A percentile compares a stretch with the other conserved stretches of the same genome.
These are phyloP conservation scores for Sordariomycetes sp. DNA, from an alignment of 2,329 filamentous ascomycete species.

Conservation along the genomic window DNA sequence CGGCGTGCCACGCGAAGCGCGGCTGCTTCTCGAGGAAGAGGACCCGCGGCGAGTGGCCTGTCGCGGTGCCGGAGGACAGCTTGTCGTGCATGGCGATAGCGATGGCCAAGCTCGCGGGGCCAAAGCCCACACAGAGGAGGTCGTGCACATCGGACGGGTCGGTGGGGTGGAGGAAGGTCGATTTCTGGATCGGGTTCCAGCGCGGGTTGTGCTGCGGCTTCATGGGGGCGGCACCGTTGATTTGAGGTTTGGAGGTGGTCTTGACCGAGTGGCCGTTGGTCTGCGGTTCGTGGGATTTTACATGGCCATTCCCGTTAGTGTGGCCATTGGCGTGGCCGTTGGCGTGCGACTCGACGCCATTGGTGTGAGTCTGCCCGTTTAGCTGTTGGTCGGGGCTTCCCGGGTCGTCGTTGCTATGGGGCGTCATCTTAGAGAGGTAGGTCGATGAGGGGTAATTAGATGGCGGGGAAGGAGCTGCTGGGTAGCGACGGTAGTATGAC, in stretches of 20 bases:
- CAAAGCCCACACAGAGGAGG: constrained; percentile 83
- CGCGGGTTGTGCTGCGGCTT: background rate
- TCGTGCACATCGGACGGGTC: constrained; percentile 58
- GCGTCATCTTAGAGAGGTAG: background rate
- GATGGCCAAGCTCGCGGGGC: constrained; percentile 79
- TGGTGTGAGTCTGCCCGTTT: constrained; percentile 3
- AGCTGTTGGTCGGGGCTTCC: constrained; percentile 5
- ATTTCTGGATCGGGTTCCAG: constrained; percentile 11
- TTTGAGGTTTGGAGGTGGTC: background rate
- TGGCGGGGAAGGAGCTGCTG: background rate
- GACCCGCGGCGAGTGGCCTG: constrained; percentile 48
- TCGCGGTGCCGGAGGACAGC: constrained; percentile 35
- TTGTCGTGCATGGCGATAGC: constrained; percentile 80
- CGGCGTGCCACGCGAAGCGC: constrained; percentile 82
- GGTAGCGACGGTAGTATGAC: background rate
- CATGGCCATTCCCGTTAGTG: background rate
- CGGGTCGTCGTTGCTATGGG: constrained; percentile 8
- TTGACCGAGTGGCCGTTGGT: background rate
- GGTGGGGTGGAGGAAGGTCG: constrained; percentile 33
- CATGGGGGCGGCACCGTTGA: background rate
- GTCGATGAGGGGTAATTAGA: background rate
- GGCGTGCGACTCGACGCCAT: constrained; percentile 10
- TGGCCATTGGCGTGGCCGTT: constrained; percentile 6
- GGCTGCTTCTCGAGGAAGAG: constrained; percentile 80
- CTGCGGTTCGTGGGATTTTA: constrained; percentile 3